These are phyloP conservation scores for Paraurostyla sp. DNA, from an alignment of 73 alveolate species.

Conservation along the genomic window DNA sequence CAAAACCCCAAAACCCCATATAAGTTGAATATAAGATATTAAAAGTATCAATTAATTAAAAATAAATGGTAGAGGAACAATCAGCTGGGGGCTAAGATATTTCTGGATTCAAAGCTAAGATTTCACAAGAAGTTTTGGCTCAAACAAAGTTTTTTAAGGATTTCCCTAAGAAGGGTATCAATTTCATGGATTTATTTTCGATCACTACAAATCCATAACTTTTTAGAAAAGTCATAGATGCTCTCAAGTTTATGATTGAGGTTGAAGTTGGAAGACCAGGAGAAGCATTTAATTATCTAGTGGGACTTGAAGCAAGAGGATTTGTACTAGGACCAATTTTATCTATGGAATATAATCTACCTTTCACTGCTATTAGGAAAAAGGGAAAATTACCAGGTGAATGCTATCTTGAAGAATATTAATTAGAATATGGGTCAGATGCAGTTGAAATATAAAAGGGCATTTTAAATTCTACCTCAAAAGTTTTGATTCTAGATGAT, in stretches of 20 bases:
- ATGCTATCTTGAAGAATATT: neutral
- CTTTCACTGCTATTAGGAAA: conserved; percentile 72
- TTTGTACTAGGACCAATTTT: conserved; percentile 67
- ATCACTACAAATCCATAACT: conserved; percentile 48
- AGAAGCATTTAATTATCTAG: conserved; percentile 47
- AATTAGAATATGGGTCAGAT: conserved; percentile 64
- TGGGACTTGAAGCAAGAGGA: conserved; percentile 80
- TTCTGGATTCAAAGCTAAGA: conserved; percentile 25
- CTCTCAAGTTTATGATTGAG: conserved; percentile 5
- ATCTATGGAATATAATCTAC: conserved; percentile 58
- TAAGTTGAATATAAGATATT: too few relatives aligned
- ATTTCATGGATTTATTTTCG: conserved; percentile 70
- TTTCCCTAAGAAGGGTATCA: conserved; percentile 72
- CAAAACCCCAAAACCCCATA: neutral
- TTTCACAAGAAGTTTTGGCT: conserved; percentile 10
- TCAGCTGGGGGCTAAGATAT: conserved; percentile 52
- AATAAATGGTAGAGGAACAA: conserved; percentile 44
- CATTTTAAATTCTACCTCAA: neutral
- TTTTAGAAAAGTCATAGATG: conserved; percentile 37
- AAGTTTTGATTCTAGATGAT: conserved; percentile 68
- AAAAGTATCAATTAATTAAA: too few relatives aligned
- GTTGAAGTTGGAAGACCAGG: conserved; percentile 54
- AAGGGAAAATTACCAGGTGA: conserved; percentile 80
- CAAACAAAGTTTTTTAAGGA: conserved; percentile 50
- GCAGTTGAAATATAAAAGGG: conserved; percentile 60